These are phyloP conservation scores for Diaporthe humulicola DNA, from an alignment of 2,329 filamentous ascomycete genomes.

Conservation along the genomic window DNA sequence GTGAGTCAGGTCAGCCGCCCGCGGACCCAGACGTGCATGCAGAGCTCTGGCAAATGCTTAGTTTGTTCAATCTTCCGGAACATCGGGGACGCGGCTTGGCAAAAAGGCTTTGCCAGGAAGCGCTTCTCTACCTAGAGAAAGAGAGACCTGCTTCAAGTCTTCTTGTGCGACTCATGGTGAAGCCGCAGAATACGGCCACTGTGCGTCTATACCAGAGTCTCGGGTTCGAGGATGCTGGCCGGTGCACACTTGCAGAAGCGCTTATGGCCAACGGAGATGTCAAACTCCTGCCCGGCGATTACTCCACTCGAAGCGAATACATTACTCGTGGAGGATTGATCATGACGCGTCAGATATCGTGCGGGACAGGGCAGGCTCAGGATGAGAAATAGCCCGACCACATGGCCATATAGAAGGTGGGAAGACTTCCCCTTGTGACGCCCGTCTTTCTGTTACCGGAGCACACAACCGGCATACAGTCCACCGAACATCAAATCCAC, in stretches of 20 bases:
- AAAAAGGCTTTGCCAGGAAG: not conserved
- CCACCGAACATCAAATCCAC: too few species aligned
- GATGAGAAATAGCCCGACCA: not conserved
- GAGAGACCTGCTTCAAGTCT: slow-evolving; percentile 3
- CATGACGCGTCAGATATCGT: not conserved
- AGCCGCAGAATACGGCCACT: not conserved
- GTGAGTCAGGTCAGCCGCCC: not conserved
- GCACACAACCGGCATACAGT: too few species aligned
- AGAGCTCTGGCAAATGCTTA: not conserved
- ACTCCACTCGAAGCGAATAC: not conserved
- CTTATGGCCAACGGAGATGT: not conserved
- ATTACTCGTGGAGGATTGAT: not conserved
- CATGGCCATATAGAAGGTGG: not conserved
- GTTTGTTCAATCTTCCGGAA: not conserved
- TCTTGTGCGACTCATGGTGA: not conserved
- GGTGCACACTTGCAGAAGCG: not conserved
- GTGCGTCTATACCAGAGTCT: not conserved
- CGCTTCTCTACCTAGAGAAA: not conserved
- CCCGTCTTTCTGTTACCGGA: too few species aligned
- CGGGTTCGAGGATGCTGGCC: not conserved
- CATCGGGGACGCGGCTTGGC: not conserved
- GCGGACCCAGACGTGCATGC: not conserved
- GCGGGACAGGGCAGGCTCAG: not conserved
- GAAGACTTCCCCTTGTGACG: too few species aligned
- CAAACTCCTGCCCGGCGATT: not conserved